These are phyloP conservation scores for Malus domestica DNA, from an alignment of 306 rosid species.

Conservation along the genomic window DNA sequence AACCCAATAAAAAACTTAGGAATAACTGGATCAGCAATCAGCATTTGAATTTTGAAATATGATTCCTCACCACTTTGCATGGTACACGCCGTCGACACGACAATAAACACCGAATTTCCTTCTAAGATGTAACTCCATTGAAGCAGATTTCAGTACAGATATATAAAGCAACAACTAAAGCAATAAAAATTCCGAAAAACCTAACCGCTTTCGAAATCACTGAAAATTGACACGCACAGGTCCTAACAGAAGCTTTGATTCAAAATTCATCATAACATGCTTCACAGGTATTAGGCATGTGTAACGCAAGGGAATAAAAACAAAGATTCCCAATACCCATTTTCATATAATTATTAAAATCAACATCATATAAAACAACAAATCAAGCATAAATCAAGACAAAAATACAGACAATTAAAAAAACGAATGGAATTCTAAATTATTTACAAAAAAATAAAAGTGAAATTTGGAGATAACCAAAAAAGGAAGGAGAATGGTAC, in stretches of 20 bases:
- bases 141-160: background rate
- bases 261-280: background rate
- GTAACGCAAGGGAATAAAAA: background rate
- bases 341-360: background rate
- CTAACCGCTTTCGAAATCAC: background rate
- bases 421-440: background rate
- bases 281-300: background rate
- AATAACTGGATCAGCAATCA: background rate
- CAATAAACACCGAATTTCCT: background rate
- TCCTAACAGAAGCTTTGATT: background rate
- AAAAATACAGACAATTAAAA: background rate
- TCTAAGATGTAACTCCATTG: background rate
- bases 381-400: background rate
- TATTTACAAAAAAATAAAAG: background rate
- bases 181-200: background rate
- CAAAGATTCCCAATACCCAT: background rate
- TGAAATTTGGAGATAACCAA: background rate
- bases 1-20: background rate
- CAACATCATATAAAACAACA: background rate
- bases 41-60: background rate
- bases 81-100: background rate
- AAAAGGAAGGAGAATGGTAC: constrained; percentile 13
- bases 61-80: too few species aligned
- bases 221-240: background rate
- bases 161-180: background rate